phyloP scores from a whole-genome alignment of 2,329 filamentous ascomycete species.

The Aspergillus sp. region DNA sequence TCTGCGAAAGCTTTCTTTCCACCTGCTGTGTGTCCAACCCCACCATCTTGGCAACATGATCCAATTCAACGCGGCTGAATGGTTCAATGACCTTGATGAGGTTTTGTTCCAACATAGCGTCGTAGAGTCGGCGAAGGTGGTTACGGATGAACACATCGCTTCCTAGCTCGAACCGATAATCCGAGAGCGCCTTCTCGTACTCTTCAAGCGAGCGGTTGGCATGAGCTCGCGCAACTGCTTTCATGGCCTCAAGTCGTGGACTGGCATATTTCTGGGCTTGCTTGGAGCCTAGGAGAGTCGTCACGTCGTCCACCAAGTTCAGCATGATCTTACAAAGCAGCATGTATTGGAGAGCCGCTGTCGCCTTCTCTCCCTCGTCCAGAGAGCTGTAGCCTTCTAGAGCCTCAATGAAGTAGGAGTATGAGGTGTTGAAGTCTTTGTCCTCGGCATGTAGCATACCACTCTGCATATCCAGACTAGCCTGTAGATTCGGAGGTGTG shows the following conservation, averaged over 20 bases:
- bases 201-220: constrained; percentile 93
- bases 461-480: constrained; percentile 97
- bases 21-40: constrained; percentile 94
- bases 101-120: constrained; percentile 99
- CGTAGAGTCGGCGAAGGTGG: constrained; percentile 91
- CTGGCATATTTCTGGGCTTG: constrained; percentile 95
- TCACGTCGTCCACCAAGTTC: constrained; percentile 94
- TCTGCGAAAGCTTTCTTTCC: constrained; percentile 96
- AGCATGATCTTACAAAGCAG: constrained; percentile 99
- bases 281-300: constrained; percentile 90
- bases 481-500: constrained; percentile 91
- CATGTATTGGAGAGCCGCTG: constrained; percentile 98
- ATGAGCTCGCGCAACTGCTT: constrained; percentile 94
- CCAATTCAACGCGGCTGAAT: constrained; percentile 94
- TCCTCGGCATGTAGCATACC: constrained; percentile 99
- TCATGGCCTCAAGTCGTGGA: constrained; percentile 97
- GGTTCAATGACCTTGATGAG: constrained; percentile 99
- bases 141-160: constrained; percentile 95
- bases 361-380: constrained; percentile 85
- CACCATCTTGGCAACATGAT: constrained; percentile 96
- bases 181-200: constrained; percentile 87
- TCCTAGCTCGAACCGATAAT: constrained; percentile 90
- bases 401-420: constrained; percentile 98
- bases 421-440: constrained; percentile 98
- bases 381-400: constrained; percentile 94